phyloP scores from a whole-genome alignment of 352 stramenopile genomes.

The Phytophthora europaea region DNA sequence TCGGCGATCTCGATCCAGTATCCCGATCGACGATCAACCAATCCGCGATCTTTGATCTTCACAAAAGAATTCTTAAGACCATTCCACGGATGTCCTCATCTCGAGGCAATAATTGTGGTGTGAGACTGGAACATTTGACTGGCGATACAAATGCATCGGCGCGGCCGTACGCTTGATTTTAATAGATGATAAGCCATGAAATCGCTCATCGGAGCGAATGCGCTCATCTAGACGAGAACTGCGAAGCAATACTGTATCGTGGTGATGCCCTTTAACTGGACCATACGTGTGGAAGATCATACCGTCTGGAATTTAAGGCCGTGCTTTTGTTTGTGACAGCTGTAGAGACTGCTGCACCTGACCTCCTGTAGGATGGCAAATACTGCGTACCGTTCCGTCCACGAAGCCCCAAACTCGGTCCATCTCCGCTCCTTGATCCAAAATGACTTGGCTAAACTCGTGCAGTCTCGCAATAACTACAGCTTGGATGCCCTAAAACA shows the following conservation, averaged over 20 bases:
- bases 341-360: no score
- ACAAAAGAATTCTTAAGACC: no score
- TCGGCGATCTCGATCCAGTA: no score
- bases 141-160: not conserved
- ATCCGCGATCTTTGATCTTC: no score
- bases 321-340: no score
- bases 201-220: not conserved
- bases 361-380: no score
- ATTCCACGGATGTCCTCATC: no score
- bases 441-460: not conserved
- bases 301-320: no score
- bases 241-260: no score
- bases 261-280: no score
- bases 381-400: not conserved
- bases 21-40: no score
- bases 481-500: not conserved
- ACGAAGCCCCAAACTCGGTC: not conserved
- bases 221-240: not conserved
- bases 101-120: not conserved
- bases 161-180: not conserved
- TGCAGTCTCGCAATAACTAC: not conserved
- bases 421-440: not conserved
- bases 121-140: not conserved
- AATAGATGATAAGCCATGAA: not conserved
- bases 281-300: no score